phyloP scores from a whole-genome alignment of 352 stramenopile species.

The Globisporangium acanthophoron region DNA sequence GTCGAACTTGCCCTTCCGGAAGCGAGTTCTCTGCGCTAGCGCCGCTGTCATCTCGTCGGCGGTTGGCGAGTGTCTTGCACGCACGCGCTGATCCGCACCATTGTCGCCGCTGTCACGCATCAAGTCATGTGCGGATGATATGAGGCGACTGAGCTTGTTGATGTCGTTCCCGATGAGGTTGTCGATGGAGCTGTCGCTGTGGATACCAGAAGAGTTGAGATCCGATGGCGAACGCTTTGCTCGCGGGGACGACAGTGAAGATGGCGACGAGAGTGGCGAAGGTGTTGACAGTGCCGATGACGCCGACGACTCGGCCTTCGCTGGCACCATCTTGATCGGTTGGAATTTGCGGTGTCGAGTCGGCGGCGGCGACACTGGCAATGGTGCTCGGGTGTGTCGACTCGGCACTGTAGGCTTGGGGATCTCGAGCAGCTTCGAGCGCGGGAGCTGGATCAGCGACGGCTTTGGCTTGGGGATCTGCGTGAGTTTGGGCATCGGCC shows the following conservation, averaged over 20 bases:
- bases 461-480: slow-evolving; percentile 36
- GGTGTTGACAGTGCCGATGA: neutral
- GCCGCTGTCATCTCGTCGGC: slow-evolving; percentile 23
- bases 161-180: slow-evolving; percentile 45
- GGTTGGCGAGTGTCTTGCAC: slow-evolving; percentile 15
- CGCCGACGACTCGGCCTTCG: neutral
- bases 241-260: neutral
- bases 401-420: slow-evolving; percentile 4
- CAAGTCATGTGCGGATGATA: slow-evolving; percentile 19
- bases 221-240: neutral
- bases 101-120: neutral
- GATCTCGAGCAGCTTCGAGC: slow-evolving; percentile 6
- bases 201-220: neutral
- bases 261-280: neutral
- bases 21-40: slow-evolving; percentile 32
- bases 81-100: neutral
- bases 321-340: neutral
- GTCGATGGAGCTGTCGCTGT: slow-evolving; percentile 36
- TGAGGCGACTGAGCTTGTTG: slow-evolving; percentile 28
- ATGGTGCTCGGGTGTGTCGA: neutral
- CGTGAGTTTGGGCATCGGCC: slow-evolving; percentile 44
- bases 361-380: neutral
- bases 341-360: neutral
- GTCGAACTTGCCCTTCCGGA: slow-evolving; percentile 9
- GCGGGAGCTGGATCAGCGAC: slow-evolving; percentile 20